Conservation (phyloP, 1,284 basidiomycete species). For the Pisolithus thermaeus region DNA sequence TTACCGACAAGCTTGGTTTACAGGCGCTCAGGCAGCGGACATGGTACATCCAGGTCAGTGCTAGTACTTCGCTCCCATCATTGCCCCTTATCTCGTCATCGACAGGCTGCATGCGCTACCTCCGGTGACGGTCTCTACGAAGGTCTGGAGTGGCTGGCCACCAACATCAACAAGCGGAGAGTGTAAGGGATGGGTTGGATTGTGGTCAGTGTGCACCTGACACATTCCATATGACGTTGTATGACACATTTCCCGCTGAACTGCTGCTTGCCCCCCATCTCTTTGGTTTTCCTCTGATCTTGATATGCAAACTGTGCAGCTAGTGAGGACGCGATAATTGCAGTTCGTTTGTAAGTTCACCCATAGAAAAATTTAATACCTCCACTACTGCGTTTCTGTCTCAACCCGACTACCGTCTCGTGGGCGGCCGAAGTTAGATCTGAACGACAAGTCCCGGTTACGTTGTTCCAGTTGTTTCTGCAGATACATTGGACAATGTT, state of each 20-base stretch:
- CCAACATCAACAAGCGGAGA: constrained; percentile 72
- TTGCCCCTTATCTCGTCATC: constrained; percentile 7
- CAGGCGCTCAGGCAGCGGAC: constrained; percentile 95
- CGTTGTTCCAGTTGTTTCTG: too few species aligned
- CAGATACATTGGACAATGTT: too few species aligned
- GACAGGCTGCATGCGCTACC: constrained; percentile 93
- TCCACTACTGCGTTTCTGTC: not conserved
- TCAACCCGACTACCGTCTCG: not conserved
- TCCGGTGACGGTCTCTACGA: constrained; percentile 99
- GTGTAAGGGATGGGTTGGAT: constrained; percentile 40
- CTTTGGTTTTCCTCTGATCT: constrained; percentile 7
- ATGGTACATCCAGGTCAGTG: constrained; percentile 95
- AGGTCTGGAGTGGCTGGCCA: constrained; percentile 94
- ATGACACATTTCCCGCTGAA: constrained; percentile 19
- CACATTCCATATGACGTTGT: constrained; percentile 38
- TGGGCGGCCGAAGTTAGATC: too few species aligned
- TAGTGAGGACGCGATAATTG: constrained; percentile 3
- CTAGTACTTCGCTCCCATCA: not conserved
- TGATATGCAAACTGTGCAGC: constrained; percentile 6
- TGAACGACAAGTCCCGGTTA: too few species aligned
- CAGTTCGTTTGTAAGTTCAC: constrained; percentile 9
- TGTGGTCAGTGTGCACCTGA: constrained; percentile 40
- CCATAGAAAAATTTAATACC: constrained; percentile 17
- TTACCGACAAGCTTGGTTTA: constrained; percentile 98
- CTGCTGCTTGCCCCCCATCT: constrained; percentile 29